Percentiles rank a stretch among this genome's conserved stretches.
Conservation (phyloP, 2,329 filamentous ascomycete genomes). For the Conoideocrella luteorostrata region DNA sequence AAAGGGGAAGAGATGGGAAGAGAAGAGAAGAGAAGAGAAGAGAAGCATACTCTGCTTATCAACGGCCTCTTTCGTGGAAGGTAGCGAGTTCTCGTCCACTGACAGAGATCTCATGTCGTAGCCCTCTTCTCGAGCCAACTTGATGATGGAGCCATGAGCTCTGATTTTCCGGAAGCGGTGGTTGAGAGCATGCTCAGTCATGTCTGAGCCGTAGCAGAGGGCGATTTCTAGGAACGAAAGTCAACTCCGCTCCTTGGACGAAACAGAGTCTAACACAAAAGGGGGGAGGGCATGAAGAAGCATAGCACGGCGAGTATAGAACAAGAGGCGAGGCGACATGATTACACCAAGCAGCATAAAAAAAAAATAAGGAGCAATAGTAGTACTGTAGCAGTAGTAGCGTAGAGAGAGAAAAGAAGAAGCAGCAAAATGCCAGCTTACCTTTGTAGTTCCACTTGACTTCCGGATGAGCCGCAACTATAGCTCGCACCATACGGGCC, state of each 20-base stretch:
- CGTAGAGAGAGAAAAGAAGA: constrained; percentile 7
- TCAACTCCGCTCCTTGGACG: constrained; percentile 22
- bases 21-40: neutral
- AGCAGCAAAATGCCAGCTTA: constrained; percentile 32
- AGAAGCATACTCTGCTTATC: constrained; percentile 33
- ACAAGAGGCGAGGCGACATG: neutral
- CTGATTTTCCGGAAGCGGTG: constrained; percentile 46
- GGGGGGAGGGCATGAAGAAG: neutral
- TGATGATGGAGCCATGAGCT: constrained; percentile 34
- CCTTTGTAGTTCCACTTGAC: constrained; percentile 56
- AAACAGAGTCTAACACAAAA: neutral
- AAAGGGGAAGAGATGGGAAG: neutral
- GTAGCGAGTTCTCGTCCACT: constrained; percentile 27
- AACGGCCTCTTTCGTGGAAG: constrained; percentile 30
- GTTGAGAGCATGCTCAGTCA: constrained; percentile 39
- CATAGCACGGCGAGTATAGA: neutral
- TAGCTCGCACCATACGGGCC: constrained; percentile 53
- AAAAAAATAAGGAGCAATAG: too few relatives aligned
- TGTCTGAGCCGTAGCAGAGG: constrained; percentile 42
- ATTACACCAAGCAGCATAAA: too few relatives aligned
- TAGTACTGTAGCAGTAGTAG: too few relatives aligned
- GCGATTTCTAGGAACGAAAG: constrained; percentile 36
- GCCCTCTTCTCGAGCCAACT: constrained; percentile 25
- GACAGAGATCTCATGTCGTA: constrained; percentile 38
- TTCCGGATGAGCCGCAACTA: constrained; percentile 50